Conservation (phyloP, 169 alveolate genomes). For the Theileria parva region DNA sequence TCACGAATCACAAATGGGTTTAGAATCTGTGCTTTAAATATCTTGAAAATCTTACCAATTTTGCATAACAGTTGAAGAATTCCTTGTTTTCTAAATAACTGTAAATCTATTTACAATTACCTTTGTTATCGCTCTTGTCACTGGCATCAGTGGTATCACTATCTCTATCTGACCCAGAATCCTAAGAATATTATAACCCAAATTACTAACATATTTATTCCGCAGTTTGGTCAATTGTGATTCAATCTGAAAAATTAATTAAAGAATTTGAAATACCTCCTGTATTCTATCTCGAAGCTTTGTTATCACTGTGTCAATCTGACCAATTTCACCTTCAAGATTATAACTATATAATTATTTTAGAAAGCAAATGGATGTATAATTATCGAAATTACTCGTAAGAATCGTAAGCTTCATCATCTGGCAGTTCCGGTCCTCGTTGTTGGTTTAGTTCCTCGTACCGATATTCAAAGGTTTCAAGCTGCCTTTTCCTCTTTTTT, state of each 20-base stretch:
- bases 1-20: slow-evolving; percentile 23
- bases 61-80: slow-evolving; percentile 14
- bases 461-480: neutral
- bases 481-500: neutral
- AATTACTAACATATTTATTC: neutral
- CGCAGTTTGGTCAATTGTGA: slow-evolving; percentile 5
- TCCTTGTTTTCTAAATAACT: neutral
- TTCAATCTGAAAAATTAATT: slow-evolving; percentile 7
- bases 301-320: slow-evolving; percentile 13
- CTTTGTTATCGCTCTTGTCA: slow-evolving; percentile 5
- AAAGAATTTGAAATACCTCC: neutral
- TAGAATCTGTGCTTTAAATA: neutral
- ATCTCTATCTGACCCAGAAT: slow-evolving; percentile 9
- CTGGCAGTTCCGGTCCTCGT: neutral
- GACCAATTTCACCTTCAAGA: slow-evolving; percentile 29
- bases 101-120: no score
- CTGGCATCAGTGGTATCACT: neutral
- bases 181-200: neutral
- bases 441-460: slow-evolving; percentile 1
- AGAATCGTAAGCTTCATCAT: neutral
- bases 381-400: neutral
- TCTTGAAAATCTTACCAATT: neutral
- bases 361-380: neutral
- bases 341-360: neutral
- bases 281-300: slow-evolving; percentile 16